phyloP scores from a whole-genome alignment of 257 asterid species.

The Lantana camara region DNA sequence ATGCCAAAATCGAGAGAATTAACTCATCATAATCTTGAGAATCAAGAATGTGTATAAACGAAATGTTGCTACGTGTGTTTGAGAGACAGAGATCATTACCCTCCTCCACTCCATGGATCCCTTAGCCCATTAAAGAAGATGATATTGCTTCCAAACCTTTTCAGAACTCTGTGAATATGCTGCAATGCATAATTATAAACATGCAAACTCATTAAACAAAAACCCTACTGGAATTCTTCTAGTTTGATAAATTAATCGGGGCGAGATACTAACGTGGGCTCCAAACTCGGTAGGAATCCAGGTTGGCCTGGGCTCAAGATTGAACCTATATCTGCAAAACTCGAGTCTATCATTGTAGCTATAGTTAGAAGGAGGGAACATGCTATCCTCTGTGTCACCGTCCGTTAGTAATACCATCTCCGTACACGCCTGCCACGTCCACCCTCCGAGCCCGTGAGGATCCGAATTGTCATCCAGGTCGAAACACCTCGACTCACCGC shows the following conservation, averaged over 20 bases:
- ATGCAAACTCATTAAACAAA: no score
- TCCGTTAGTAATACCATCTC: slow-evolving; percentile 73
- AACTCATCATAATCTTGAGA: neutral
- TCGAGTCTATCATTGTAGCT: slow-evolving; percentile 49
- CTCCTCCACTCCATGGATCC: slow-evolving; percentile 99
- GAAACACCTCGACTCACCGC: slow-evolving; percentile 64
- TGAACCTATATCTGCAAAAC: slow-evolving; percentile 37
- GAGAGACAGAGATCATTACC: no score
- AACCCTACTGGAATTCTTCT: no score
- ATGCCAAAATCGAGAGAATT: neutral
- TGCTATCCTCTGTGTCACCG: slow-evolving; percentile 59
- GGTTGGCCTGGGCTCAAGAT: slow-evolving; percentile 68
- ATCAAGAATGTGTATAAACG: no score
- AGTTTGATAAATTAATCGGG: slow-evolving; percentile 22
- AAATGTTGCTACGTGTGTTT: no score
- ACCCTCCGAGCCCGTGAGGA: slow-evolving; percentile 76
- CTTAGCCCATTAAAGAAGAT: slow-evolving; percentile 86
- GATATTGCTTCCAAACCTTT: slow-evolving; percentile 78
- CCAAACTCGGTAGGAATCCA: slow-evolving; percentile 84
- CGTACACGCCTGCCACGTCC: slow-evolving; percentile 97
- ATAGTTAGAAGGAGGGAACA: slow-evolving; percentile 56
- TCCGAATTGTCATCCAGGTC: slow-evolving; percentile 56
- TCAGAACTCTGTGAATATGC: slow-evolving; percentile 60
- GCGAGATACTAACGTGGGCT: slow-evolving; percentile 57
- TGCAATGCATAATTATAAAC: no score